Evolutionary conservation across 83 land plant species (phyloP).

Genomic region (Diphasiastrum complanatum): DNA sequence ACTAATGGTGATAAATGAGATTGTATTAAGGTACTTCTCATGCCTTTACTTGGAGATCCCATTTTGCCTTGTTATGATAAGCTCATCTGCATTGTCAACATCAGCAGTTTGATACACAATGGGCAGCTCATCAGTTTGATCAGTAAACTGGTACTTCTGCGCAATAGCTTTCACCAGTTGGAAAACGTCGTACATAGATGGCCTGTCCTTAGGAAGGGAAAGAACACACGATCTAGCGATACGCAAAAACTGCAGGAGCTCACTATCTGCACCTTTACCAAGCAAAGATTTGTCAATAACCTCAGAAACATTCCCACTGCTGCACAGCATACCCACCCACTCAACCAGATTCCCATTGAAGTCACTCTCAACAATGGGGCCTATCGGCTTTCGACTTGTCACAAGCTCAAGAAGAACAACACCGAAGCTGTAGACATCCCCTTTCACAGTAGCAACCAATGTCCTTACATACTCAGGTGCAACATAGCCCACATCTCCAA

Average conservation of each 20-base stretch:
- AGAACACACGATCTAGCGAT: slow-evolving; percentile 7
- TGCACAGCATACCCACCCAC: slow-evolving; percentile 2
- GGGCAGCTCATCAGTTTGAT: too few relatives aligned
- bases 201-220: slow-evolving; percentile 12
- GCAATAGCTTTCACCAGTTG: slow-evolving; percentile 2
- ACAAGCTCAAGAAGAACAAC: slow-evolving; percentile 6
- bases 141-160: neutral
- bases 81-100: too few relatives aligned
- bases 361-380: neutral
- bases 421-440: slow-evolving; percentile 16
- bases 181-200: slow-evolving; percentile 11
- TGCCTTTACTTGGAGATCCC: too few relatives aligned
- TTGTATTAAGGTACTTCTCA: too few relatives aligned
- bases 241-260: slow-evolving; percentile 2
- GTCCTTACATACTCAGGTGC: slow-evolving; percentile 15
- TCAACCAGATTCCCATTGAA: slow-evolving; percentile 12
- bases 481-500: slow-evolving; percentile 13
- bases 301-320: neutral
- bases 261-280: neutral
- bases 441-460: slow-evolving; percentile 3
- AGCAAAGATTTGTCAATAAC: neutral
- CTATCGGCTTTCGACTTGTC: slow-evolving; percentile 8
- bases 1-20: too few relatives aligned
- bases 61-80: too few relatives aligned
- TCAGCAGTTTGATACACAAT: too few relatives aligned